Percentiles rank a stretch among this genome's conserved stretches.
These are phyloP conservation scores for Phialophora tarda DNA, from an alignment of 2,329 filamentous ascomycete genomes.

Conservation along the genomic window DNA sequence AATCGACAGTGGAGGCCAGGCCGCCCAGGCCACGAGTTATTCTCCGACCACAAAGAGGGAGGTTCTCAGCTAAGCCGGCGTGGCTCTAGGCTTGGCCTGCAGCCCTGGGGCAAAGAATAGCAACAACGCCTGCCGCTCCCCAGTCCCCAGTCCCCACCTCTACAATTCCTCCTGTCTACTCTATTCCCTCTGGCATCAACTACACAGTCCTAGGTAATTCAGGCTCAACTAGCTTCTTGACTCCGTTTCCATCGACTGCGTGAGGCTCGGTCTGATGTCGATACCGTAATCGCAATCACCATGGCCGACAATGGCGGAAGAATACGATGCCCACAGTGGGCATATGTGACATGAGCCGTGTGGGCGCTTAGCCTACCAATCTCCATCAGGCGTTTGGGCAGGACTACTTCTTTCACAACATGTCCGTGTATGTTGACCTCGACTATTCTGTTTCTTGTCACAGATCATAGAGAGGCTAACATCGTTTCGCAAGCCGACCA, in stretches of 20 bases:
- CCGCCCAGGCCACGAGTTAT: conserved; percentile 18
- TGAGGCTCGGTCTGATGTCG: conserved; percentile 11
- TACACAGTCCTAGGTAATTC: background rate
- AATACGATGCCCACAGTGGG: conserved; percentile 9
- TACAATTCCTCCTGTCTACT: conserved; percentile 12
- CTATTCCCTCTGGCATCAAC: conserved; percentile 2
- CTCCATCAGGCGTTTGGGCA: conserved; percentile 18
- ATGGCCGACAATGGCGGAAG: conserved; percentile 17
- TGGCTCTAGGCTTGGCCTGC: conserved; percentile 20
- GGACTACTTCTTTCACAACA: conserved; percentile 23
- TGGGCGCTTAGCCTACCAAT: conserved; percentile 37
- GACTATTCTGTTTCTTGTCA: conserved; percentile 10
- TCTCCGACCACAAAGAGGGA: conserved; percentile 16
- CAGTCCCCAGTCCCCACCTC: conserved; percentile 4
- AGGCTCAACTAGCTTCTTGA: conserved; percentile 2
- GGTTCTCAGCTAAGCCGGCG: conserved; percentile 4
- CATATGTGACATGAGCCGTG: conserved; percentile 32
- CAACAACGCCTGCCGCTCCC: conserved; percentile 19
- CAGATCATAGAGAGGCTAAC: conserved; percentile 20
- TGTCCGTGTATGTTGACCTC: conserved; percentile 33
- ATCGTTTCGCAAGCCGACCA: conserved; percentile 34
- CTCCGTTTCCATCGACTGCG: conserved; percentile 5
- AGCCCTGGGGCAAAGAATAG: conserved; percentile 33
- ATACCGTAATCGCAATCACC: conserved; percentile 2
- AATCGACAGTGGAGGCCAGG: background rate